Base-by-base conservation (phyloP, 352 stramenopile genomes). In the Phytophthora idaei region DNA sequence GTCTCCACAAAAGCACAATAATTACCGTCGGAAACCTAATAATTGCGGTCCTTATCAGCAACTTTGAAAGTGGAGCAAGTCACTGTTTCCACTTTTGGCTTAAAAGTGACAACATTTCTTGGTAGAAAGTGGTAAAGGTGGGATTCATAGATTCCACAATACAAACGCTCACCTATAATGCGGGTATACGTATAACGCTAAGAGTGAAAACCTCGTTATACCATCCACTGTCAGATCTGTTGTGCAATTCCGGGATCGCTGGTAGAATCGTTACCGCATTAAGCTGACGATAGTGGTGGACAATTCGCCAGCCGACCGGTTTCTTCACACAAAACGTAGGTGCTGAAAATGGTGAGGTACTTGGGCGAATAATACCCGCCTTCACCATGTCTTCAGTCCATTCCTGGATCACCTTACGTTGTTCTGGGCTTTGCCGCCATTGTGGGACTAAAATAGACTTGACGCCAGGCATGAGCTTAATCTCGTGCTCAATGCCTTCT, bases 351-450 rank as follows among this genome's bases (percentile, higher is more conserved):
- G n/a, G 17, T 21, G 32, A 36, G 7, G 36, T 57, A 28, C 49
- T 32, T 45, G 29, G 29, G 36, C 17, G 36, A 48, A 46, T 57
- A 17, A 21, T 21, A 21, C 17, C 17, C 17, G 17, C 17, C 17
- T 21, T 7, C 12, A 54, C 15, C 41, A 48, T 42, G 15, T 32
- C 12, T 45, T 57, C 32, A n/a, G 49, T 45, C n/a, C 49, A 45
- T 17, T 57, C 15, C 11, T 15, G 12, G 17, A 57, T 45, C 15
- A n/a, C 3, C 11, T 44, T 29, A 5, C 49, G 32, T 14, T 47
- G 50, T n/a, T 57, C 50, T 1, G 17, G 15, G 36, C 50, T 57
- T 46, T 47, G 50, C 17, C 34, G 50, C 50, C 50, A 47, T 34
- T 57, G 29, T 36, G 21, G 47, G 12, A 47, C 50, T 5, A 5